phyloP scores from a whole-genome alignment of 352 stramenopile species.

The Phytophthora tentaculata region DNA sequence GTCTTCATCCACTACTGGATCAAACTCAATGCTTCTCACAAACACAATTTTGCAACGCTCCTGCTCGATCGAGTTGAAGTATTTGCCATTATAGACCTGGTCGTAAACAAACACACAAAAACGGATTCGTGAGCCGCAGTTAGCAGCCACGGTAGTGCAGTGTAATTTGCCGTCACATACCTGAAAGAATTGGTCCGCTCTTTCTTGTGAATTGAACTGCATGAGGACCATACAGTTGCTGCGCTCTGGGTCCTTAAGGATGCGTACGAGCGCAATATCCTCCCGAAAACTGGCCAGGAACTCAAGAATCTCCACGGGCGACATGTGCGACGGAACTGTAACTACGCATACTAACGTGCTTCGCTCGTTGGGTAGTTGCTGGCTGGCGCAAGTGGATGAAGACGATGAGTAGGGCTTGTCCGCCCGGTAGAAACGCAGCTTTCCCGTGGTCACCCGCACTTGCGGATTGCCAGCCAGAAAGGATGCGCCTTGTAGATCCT shows the following conservation, averaged over 20 bases:
- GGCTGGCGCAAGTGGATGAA: conserved; percentile 13
- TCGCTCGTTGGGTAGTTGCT: conserved; percentile 66
- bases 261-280: conserved; percentile 79
- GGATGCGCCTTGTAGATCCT: conserved; percentile 42
- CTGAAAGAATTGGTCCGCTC: conserved; percentile 84
- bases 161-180: conserved; percentile 18
- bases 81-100: conserved; percentile 88
- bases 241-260: conserved; percentile 82
- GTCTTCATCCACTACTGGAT: conserved; percentile 43
- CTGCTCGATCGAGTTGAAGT: conserved; percentile 93
- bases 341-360: conserved; percentile 85
- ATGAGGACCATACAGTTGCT: conserved; percentile 89
- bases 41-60: conserved; percentile 92
- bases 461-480: conserved; percentile 85
- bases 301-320: conserved; percentile 84
- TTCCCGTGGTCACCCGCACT: conserved; percentile 77
- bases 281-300: conserved; percentile 79
- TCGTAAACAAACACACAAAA: conserved; percentile 21
- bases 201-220: conserved; percentile 80
- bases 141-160: neutral
- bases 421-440: conserved; percentile 83
- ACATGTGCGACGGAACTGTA: conserved; percentile 86
- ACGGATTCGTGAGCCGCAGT: neutral
- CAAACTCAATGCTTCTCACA: conserved; percentile 89
- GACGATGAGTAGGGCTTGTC: conserved; percentile 55